Percentiles rank a stretch among this genome's conserved stretches.
phyloP scores from a whole-genome alignment of 495 filamentous ascomycete genomes.

The Tuber melanosporum region DNA sequence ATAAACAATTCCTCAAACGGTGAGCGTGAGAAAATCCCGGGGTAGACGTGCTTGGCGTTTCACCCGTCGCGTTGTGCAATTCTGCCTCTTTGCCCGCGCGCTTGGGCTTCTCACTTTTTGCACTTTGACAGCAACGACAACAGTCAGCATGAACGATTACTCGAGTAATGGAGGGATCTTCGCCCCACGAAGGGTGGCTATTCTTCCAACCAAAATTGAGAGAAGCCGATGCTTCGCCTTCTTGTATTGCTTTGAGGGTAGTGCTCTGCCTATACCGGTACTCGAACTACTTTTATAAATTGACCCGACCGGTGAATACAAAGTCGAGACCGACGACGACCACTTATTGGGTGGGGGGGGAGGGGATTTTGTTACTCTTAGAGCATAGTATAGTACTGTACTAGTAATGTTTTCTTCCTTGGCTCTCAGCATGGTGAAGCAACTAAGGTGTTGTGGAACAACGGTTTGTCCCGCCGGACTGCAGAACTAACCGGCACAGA shows the following conservation, averaged over 20 bases:
- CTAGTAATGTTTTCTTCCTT: neutral
- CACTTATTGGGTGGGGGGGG: neutral
- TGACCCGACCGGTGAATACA: neutral
- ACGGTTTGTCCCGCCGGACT: neutral
- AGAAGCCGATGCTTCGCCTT: neutral
- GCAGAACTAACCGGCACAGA: neutral
- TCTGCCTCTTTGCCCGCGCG: neutral
- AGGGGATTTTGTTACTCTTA: neutral
- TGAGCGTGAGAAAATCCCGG: neutral
- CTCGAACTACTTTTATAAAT: neutral
- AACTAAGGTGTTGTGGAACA: neutral
- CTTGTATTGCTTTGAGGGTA: neutral
- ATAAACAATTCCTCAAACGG: neutral
- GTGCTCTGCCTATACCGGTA: neutral
- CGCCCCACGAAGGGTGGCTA: neutral
- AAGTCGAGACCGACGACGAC: neutral
- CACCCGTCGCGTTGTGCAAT: neutral
- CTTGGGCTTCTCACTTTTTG: neutral
- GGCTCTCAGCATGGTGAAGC: neutral
- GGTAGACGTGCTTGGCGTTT: neutral
- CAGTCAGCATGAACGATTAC: neutral
- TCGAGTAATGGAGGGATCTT: neutral
- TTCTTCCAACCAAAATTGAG: neutral
- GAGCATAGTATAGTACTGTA: neutral
- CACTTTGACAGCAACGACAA: neutral